These are phyloP conservation scores for Hyphodiscus sp. DNA, from an alignment of 2,329 filamentous ascomycete species.

Conservation along the genomic window DNA sequence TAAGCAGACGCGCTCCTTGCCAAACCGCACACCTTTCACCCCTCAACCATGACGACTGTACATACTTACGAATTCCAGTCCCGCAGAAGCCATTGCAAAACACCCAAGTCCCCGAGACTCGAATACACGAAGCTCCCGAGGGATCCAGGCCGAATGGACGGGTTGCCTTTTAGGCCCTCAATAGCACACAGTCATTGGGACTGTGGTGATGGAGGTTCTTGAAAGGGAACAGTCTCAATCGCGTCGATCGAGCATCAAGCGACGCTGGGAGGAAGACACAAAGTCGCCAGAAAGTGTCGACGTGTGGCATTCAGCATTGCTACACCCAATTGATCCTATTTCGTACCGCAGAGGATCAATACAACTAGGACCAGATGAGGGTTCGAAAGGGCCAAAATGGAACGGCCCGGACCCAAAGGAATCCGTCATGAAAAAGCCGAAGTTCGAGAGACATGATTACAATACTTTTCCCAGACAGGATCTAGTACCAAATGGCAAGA, in stretches of 20 bases:
- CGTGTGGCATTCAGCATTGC: constrained; percentile 15
- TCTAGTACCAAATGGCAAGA: constrained; percentile 13
- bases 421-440: constrained; percentile 16
- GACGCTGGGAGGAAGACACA: constrained; percentile 25
- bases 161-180: constrained; percentile 14
- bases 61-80: neutral
- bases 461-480: constrained; percentile 10
- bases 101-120: neutral
- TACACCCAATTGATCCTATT: constrained; percentile 24
- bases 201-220: constrained; percentile 26
- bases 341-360: constrained; percentile 12
- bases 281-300: constrained; percentile 8
- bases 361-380: constrained; percentile 6
- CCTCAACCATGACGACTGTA: neutral
- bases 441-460: constrained; percentile 20
- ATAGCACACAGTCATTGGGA: constrained; percentile 21
- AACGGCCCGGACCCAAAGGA: constrained; percentile 15
- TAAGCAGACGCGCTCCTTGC: constrained; percentile 1
- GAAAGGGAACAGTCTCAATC: constrained; percentile 23
- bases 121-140: neutral
- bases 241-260: constrained; percentile 23
- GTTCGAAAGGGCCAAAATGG: constrained; percentile 6
- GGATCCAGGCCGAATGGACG: constrained; percentile 31
- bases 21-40: neutral
- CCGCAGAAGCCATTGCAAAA: constrained; percentile 1